Evolutionary conservation across 2,329 filamentous ascomycete species (phyloP).

Genomic region (Colletotrichum filicis): DNA sequence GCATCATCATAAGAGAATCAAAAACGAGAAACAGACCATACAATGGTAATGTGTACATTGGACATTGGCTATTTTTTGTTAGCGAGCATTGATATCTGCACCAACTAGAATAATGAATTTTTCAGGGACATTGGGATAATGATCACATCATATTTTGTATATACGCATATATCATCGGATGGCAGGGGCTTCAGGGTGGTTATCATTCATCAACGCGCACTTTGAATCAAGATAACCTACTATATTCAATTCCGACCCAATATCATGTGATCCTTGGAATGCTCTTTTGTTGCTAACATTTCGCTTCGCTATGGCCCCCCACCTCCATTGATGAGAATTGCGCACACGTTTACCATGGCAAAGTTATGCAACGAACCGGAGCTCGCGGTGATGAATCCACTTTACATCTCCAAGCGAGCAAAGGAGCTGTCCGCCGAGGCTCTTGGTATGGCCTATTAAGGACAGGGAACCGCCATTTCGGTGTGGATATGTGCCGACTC

Average conservation of each 20-base stretch:
- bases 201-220: not conserved
- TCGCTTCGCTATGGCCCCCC: not conserved
- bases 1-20: not conserved
- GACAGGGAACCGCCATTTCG: not conserved
- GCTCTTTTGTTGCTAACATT: not conserved
- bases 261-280: not conserved
- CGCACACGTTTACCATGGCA: not conserved
- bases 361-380: not conserved
- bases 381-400: not conserved
- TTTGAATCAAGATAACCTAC: not conserved
- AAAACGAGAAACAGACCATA: not conserved
- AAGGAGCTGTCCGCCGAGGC: constrained; percentile 4
- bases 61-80: constrained; percentile 1
- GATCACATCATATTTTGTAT: constrained; percentile 17
- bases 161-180: constrained; percentile 9
- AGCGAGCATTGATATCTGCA: constrained; percentile 35
- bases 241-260: not conserved
- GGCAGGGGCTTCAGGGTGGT: not conserved
- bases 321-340: not conserved
- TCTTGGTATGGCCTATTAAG: not conserved
- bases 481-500: not conserved
- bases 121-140: constrained; percentile 23
- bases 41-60: constrained; percentile 29
- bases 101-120: constrained; percentile 31
- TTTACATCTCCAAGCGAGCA: constrained; percentile 7